Evolutionary conservation across 78 protist genomes (phyloP).

Genomic region (Dictyostelium purpureum): DNA sequence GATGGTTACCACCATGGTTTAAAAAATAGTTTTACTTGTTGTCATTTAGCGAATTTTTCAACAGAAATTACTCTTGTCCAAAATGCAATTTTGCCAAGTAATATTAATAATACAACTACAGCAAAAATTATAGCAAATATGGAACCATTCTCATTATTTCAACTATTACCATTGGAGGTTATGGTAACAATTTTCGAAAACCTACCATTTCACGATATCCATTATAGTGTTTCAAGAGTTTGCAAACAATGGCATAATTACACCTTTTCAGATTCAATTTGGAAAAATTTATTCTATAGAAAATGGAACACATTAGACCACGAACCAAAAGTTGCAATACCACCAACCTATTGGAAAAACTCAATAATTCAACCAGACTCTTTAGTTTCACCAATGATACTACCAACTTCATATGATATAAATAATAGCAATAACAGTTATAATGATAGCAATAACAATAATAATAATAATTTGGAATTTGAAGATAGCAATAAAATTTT

Average conservation of each 20-base stretch:
- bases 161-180: conserved; percentile 33
- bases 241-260: conserved; percentile 43
- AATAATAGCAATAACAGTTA: background rate
- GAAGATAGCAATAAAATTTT: background rate
- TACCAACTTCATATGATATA: background rate
- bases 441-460: background rate
- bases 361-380: background rate
- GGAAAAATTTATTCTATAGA: conserved; percentile 31
- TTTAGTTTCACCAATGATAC: conserved; percentile 8
- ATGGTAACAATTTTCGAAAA: conserved; percentile 30
- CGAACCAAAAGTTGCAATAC: conserved; percentile 2
- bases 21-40: background rate
- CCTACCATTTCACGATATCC: conserved; percentile 30
- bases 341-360: conserved; percentile 11
- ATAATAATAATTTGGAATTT: background rate
- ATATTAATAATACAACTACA: background rate
- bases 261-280: conserved; percentile 20
- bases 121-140: background rate
- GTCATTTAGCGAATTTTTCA: too few relatives aligned
- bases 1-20: background rate
- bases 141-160: conserved; percentile 24
- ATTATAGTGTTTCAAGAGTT: conserved; percentile 11
- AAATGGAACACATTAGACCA: conserved; percentile 31
- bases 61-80: too few relatives aligned
- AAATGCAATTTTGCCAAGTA: background rate